Percentiles rank a stretch among this genome's conserved stretches.
Conservation (phyloP, 2,329 filamentous ascomycete species). For the Beauveria sp. region DNA sequence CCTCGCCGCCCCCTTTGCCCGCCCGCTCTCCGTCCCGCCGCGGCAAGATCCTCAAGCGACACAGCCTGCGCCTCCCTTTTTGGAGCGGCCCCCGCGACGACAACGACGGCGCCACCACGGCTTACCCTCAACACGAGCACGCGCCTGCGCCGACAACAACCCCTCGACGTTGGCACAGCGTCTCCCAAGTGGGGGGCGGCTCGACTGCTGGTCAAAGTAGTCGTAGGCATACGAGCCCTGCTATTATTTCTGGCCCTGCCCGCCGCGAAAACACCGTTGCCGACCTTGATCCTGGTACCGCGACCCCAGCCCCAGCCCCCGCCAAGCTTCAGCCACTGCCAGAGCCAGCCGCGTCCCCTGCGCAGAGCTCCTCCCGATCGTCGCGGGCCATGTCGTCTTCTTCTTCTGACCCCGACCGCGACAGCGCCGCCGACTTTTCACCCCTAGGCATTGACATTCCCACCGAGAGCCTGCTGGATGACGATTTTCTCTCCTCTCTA, state of each 20-base stretch:
- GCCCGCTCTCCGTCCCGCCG: not conserved
- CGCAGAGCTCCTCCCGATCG: constrained; percentile 14
- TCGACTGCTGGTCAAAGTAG: not conserved
- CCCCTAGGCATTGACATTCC: constrained; percentile 49
- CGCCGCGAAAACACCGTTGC: not conserved
- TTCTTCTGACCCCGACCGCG: constrained; percentile 17
- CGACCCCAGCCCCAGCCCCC: constrained; percentile 7
- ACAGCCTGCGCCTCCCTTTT: not conserved
- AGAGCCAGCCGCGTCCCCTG: not conserved
- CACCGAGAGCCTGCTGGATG: constrained; percentile 47
- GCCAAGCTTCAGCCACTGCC: not conserved
- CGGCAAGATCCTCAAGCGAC: not conserved
- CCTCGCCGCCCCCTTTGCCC: not conserved
- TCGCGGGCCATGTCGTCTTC: constrained; percentile 18
- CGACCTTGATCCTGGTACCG: not conserved
- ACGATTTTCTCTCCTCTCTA: constrained; percentile 48
- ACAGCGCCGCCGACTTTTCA: not conserved
- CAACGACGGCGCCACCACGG: not conserved
- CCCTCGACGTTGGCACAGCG: not conserved
- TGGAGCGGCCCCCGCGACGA: constrained; percentile 2
- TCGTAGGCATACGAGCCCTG: not conserved
- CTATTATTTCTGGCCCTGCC: not conserved
- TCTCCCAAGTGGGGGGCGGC: not conserved
- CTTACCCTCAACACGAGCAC: not conserved
- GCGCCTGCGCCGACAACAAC: not conserved